A percentile compares a stretch with the other conserved stretches of the same genome.
phyloP scores from a whole-genome alignment of 371 early-diverging fungal genomes.

The Lichtheimia ornata region DNA sequence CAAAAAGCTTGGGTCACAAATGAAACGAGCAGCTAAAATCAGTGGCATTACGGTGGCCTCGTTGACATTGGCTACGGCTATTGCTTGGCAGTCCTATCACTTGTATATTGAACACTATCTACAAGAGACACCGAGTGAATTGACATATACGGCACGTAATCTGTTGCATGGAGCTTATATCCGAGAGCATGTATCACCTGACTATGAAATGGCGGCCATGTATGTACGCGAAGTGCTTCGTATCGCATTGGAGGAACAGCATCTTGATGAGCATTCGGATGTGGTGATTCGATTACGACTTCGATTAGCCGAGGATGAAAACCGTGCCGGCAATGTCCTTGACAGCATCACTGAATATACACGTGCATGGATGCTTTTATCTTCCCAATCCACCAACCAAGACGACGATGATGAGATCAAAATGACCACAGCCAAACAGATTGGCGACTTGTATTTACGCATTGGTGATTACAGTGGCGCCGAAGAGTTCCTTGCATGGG shows the following conservation, averaged over 20 bases:
- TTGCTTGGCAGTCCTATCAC: conserved; percentile 49
- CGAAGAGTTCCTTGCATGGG: conserved; percentile 52
- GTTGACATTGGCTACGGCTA: conserved; percentile 23
- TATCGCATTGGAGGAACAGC: conserved; percentile 41
- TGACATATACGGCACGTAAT: conserved; percentile 43
- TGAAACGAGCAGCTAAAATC: conserved; percentile 34
- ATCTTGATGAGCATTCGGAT: conserved; percentile 26
- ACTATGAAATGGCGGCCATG: conserved; percentile 39
- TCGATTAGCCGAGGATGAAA: conserved; percentile 40
- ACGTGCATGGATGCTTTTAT: conserved; percentile 28
- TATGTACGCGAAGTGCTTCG: conserved; percentile 43
- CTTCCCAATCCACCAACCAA: conserved; percentile 6
- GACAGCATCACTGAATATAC: conserved; percentile 50
- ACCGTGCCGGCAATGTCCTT: conserved; percentile 39
- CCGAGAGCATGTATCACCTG: conserved; percentile 42
- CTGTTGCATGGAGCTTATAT: conserved; percentile 53
- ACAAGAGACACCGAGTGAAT: conserved; percentile 41
- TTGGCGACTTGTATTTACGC: conserved; percentile 57
- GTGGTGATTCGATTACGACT: conserved; percentile 36
- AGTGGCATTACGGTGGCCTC: conserved; percentile 34
- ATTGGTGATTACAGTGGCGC: conserved; percentile 54
- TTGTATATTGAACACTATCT: conserved; percentile 48
- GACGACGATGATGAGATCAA: background rate
- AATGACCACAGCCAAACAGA: conserved; percentile 32
- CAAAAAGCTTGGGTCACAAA: conserved; percentile 23